Base-by-base conservation (phyloP, 331 rosid genomes). In the Quercus tomentella region DNA sequence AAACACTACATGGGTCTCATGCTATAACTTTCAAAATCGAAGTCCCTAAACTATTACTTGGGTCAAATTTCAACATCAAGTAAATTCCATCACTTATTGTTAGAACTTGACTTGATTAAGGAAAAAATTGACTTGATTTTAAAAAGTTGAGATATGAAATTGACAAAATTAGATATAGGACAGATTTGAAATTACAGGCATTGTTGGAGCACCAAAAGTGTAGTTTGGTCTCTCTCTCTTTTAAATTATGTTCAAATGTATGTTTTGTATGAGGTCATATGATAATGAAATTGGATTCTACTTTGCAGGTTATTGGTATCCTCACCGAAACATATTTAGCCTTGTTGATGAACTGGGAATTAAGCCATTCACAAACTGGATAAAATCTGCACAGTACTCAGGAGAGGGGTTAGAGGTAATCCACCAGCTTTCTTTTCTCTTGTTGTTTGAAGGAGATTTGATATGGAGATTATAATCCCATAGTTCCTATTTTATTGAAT, bases 261-360 rank as follows among this genome's bases (percentile, higher is more conserved):
- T 67, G 72, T 21, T 35, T 67, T 3, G 25, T 10, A 31, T 31
- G 72, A 67, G 26, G 45, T 20, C 25, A 16, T 15, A 31, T 67
- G 72, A 17, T 33, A 18, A 67, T 67, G 49, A 67, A 28, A 22
- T 31, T 51, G 61, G 73, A 65, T 23, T 70, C 45, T 77, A 76
- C 35, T 67, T 37, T 49, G 17, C 76, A 87, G 89, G 89, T 54
- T 82, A 83, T 82, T 82, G 84, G 86, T 67, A 82, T 57, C 84
- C 87, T 58, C 80, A 82, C 77, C 35, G 51, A 79, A 89, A 89
- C 66, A 79, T 89, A 61, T 89, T 87, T 80, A 79, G 79, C 85
- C 89, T 87, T 70, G 88, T 89, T 58, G 89, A 85, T 80, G 93
- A 84, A 74, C 81, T 89, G 79, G 87, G 83, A 72, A 86, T 84